Conservation (phyloP, 2,329 filamentous ascomycete genomes). For the Hymenoscyphus occultus region DNA sequence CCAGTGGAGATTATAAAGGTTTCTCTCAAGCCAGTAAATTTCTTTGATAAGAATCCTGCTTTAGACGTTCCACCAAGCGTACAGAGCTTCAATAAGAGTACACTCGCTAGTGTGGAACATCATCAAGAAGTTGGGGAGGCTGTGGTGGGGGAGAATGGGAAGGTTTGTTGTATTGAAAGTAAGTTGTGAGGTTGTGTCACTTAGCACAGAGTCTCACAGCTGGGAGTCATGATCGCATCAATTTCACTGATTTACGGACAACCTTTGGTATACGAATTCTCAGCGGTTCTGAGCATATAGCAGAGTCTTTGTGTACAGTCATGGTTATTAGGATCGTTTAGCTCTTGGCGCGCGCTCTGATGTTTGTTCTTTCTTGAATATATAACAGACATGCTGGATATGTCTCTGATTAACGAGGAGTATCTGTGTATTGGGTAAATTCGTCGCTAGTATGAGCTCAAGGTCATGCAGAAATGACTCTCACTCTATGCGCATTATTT, state of each 20-base stretch:
- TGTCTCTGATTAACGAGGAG: not conserved
- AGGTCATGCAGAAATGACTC: too few species aligned
- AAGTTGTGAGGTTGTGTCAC: constrained; percentile 21
- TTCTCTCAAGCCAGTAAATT: constrained; percentile 49
- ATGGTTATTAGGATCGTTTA: too few species aligned
- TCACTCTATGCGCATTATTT: not conserved
- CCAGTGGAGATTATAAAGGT: constrained; percentile 55
- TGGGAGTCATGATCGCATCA: too few species aligned
- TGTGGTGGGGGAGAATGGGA: constrained; percentile 22
- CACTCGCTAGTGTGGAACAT: constrained; percentile 24
- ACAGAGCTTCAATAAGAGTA: constrained; percentile 43
- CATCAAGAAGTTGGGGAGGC: constrained; percentile 23
- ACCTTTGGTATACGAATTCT: too few species aligned
- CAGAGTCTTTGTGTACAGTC: too few species aligned
- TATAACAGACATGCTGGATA: not conserved
- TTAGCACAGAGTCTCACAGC: too few species aligned
- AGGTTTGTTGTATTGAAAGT: constrained; percentile 27
- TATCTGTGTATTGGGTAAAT: not conserved
- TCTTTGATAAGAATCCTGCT: constrained; percentile 51
- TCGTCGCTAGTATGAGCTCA: too few species aligned
- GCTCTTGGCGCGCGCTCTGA: too few species aligned
- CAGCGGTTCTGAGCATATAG: too few species aligned
- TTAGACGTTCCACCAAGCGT: constrained; percentile 48
- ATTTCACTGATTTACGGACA: too few species aligned
- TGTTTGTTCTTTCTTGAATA: not conserved